phyloP scores from a whole-genome alignment of 345 rosid genomes.

The Sapria himalayana region DNA sequence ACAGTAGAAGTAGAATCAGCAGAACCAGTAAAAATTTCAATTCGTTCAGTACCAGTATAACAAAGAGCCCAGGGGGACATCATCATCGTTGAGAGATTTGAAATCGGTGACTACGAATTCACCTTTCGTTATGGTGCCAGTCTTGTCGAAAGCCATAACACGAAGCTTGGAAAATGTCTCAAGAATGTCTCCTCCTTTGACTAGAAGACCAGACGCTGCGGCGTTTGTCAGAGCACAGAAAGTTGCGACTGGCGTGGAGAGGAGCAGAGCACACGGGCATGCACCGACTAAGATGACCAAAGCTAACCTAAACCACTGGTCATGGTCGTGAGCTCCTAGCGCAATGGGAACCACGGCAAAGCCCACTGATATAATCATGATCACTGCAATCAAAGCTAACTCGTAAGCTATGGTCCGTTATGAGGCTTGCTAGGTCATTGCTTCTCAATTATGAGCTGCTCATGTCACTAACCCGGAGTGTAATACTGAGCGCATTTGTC shows the following conservation, averaged over 20 bases:
- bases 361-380: slow-evolving; percentile 30
- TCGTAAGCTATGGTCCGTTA: neutral
- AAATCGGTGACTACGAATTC: slow-evolving; percentile 67
- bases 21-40: neutral
- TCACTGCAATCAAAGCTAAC: slow-evolving; percentile 22
- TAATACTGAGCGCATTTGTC: slow-evolving; percentile 61
- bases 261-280: slow-evolving; percentile 81
- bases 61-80: slow-evolving; percentile 22
- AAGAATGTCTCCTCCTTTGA: slow-evolving; percentile 73
- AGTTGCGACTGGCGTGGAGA: slow-evolving; percentile 82
- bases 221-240: slow-evolving; percentile 84
- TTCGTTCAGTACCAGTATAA: slow-evolving; percentile 39
- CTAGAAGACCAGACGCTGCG: slow-evolving; percentile 58
- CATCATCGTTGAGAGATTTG: slow-evolving; percentile 17
- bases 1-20: too few species aligned
- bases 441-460: neutral
- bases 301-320: slow-evolving; percentile 57
- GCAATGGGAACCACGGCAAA: slow-evolving; percentile 38
- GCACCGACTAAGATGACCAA: slow-evolving; percentile 76
- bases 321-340: slow-evolving; percentile 16
- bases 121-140: slow-evolving; percentile 75
- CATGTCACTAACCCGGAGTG: slow-evolving; percentile 48
- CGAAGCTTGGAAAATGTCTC: slow-evolving; percentile 56
- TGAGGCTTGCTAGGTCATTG: neutral
- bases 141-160: slow-evolving; percentile 68